A percentile compares a stretch with the other conserved stretches of the same genome.
These are phyloP conservation scores for Naematelia encephala DNA, from an alignment of 768 basidiomycete species.

Conservation along the genomic window DNA sequence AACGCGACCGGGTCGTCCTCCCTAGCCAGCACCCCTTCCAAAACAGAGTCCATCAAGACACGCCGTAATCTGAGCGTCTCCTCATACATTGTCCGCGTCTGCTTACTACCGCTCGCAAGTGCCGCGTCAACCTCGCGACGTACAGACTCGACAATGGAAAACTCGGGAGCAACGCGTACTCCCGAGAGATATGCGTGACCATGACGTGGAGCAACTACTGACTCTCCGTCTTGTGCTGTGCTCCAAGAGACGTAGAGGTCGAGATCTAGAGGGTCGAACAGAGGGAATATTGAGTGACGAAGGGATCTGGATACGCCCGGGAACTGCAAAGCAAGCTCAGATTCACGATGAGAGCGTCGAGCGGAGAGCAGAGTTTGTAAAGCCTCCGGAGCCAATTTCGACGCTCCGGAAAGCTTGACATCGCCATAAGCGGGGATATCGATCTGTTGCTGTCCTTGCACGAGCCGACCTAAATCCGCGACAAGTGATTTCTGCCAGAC, in stretches of 20 bases:
- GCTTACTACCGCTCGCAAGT: slow-evolving; percentile 60
- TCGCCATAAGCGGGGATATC: background rate
- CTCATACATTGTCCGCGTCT: slow-evolving; percentile 81
- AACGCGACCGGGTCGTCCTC: slow-evolving; percentile 73
- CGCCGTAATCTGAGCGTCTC: slow-evolving; percentile 75
- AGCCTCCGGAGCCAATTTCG: background rate
- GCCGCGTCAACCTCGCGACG: slow-evolving; percentile 58
- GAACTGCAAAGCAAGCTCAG: slow-evolving; percentile 19
- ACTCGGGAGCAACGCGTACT: slow-evolving; percentile 64
- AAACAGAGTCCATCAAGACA: slow-evolving; percentile 65
- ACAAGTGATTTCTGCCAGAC: background rate
- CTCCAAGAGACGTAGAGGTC: slow-evolving; percentile 77
- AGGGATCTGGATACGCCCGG: slow-evolving; percentile 59
- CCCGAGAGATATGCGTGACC: slow-evolving; percentile 65
- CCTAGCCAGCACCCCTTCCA: slow-evolving; percentile 68
- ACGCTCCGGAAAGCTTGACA: background rate
- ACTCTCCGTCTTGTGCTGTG: slow-evolving; percentile 52
- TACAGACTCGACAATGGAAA: slow-evolving; percentile 59
- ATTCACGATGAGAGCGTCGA: background rate
- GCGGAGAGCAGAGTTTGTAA: background rate
- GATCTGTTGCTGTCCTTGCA: background rate
- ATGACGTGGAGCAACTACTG: slow-evolving; percentile 49
- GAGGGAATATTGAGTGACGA: slow-evolving; percentile 67
- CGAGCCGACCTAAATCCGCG: background rate
- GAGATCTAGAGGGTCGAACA: slow-evolving; percentile 69